These are phyloP conservation scores for Ophiocordyceps sinensis DNA, from an alignment of 2,329 filamentous ascomycete species.

Conservation along the genomic window DNA sequence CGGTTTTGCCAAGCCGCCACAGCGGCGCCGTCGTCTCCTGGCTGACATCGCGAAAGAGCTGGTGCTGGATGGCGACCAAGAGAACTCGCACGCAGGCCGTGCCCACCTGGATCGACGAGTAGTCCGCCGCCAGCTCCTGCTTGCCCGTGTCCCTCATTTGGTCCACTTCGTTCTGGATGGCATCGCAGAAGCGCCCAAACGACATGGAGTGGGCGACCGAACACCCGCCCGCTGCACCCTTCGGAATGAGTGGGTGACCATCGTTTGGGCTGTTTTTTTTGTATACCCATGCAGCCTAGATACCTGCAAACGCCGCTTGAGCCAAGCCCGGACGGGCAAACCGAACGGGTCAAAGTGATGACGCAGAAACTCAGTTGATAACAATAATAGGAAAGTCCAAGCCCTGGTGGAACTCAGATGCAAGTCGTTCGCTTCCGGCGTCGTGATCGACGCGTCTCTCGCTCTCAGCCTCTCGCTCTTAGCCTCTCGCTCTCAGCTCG, in stretches of 20 bases:
- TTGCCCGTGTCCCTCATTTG: conserved; percentile 10
- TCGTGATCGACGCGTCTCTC: background rate
- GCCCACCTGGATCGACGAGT: conserved; percentile 16
- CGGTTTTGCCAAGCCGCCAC: conserved; percentile 16
- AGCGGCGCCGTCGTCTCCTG: conserved; percentile 22
- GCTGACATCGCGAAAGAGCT: conserved; percentile 18
- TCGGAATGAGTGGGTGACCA: too few species aligned
- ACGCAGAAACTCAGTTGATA: too few species aligned
- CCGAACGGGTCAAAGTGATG: too few species aligned
- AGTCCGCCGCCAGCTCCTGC: conserved; percentile 15
- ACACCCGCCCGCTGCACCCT: too few species aligned
- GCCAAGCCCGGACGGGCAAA: too few species aligned
- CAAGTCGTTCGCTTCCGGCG: too few species aligned
- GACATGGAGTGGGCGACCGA: conserved; percentile 22
- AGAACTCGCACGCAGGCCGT: conserved; percentile 18
- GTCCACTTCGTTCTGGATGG: conserved; percentile 15
- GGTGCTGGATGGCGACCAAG: conserved; percentile 19
- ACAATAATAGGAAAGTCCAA: too few species aligned
- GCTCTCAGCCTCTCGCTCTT: too few species aligned
- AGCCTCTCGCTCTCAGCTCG: conserved; percentile 15
- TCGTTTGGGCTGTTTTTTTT: conserved; percentile 1
- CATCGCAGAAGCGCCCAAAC: conserved; percentile 20
- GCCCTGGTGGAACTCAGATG: too few species aligned
- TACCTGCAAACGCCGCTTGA: too few species aligned
- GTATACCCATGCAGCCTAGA: too few species aligned